Percentiles rank a stretch among this genome's conserved stretches.
These are phyloP conservation scores for Zea luxurians DNA, from an alignment of 176 grass and related monocot species.

Conservation along the genomic window DNA sequence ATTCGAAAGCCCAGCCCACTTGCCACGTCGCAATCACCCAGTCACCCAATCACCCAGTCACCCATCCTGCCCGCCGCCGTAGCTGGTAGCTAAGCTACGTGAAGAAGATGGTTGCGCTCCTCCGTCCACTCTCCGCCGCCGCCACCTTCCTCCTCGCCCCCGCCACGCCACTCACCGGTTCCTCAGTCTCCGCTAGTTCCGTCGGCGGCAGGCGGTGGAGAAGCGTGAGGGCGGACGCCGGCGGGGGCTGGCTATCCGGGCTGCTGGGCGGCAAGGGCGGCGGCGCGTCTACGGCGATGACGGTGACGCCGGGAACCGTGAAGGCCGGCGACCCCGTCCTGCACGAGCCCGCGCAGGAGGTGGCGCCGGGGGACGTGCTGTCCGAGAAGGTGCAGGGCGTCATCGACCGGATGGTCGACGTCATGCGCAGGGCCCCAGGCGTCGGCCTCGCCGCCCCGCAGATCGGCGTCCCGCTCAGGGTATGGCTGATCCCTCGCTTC, in stretches of 20 bases:
- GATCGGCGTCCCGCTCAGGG: conserved; percentile 78
- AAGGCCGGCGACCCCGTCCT: conserved; percentile 91
- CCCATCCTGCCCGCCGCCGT: neutral
- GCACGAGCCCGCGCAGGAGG: conserved; percentile 66
- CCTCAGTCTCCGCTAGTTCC: neutral
- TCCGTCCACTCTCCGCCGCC: conserved; percentile 23
- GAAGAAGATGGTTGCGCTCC: conserved; percentile 40
- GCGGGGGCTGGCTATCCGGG: conserved; percentile 52
- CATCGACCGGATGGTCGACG: conserved; percentile 78
- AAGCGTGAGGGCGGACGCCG: conserved; percentile 33
- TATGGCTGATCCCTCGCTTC: conserved; percentile 22
- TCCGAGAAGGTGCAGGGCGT: conserved; percentile 78
- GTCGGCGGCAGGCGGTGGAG: conserved; percentile 7
- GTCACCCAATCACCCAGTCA: no score
- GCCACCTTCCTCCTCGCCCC: conserved; percentile 4
- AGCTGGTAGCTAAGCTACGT: neutral
- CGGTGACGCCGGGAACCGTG: conserved; percentile 62
- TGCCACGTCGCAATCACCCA: neutral
- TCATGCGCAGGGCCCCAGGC: conserved; percentile 80
- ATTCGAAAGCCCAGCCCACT: neutral
- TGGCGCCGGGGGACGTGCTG: conserved; percentile 45
- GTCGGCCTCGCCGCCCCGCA: conserved; percentile 94
- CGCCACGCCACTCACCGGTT: neutral
- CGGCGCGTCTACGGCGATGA: conserved; percentile 35
- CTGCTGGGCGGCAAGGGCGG: conserved; percentile 45